A percentile compares a stretch with the other conserved stretches of the same genome.
phyloP scores from a whole-genome alignment of 169 alveolate species.

The Plasmodium gonderi region DNA sequence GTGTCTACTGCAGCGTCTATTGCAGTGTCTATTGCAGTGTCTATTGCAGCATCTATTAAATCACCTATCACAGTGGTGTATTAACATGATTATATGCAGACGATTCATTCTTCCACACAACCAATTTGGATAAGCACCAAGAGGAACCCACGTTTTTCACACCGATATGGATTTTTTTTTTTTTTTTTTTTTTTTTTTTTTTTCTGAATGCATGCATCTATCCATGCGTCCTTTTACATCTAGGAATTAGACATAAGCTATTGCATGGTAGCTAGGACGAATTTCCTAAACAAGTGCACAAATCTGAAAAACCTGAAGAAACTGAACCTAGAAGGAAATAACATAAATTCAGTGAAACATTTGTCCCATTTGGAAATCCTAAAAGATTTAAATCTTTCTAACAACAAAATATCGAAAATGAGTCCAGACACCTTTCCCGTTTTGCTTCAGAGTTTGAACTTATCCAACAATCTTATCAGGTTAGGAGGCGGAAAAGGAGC shows the following conservation, averaged over 20 bases:
- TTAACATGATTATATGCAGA: no score
- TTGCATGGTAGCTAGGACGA: slow-evolving; percentile 28
- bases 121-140: no score
- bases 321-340: slow-evolving; percentile 61
- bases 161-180: no score
- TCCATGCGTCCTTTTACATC: background rate
- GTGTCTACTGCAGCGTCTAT: no score
- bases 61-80: no score
- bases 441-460: background rate
- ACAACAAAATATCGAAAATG: slow-evolving; percentile 62
- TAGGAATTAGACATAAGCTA: slow-evolving; percentile 55
- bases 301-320: slow-evolving; percentile 20
- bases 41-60: no score
- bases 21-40: no score
- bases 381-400: slow-evolving; percentile 25
- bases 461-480: slow-evolving; percentile 70
- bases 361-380: background rate
- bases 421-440: slow-evolving; percentile 29
- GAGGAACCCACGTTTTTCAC: no score
- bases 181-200: no score
- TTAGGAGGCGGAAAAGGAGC: background rate
- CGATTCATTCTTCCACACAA: no score
- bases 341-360: slow-evolving; percentile 17
- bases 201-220: background rate
- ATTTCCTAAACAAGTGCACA: slow-evolving; percentile 22